These are phyloP conservation scores for Colletotrichum filicis DNA, from an alignment of 2,329 filamentous ascomycete species.

Conservation along the genomic window DNA sequence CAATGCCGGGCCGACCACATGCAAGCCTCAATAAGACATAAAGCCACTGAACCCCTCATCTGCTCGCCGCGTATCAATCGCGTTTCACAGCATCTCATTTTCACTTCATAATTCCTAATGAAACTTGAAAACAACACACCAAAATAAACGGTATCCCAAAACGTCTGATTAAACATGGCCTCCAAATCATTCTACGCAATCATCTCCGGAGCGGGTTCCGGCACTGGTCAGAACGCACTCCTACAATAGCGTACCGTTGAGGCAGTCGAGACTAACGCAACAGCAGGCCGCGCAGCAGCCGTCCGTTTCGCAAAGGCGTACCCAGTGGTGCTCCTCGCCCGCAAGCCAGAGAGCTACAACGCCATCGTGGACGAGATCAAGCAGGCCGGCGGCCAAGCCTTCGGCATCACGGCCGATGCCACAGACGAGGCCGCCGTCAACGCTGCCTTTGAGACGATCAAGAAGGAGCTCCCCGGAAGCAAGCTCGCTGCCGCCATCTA, in stretches of 20 bases:
- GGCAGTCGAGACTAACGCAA: constrained; percentile 46
- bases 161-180: constrained; percentile 37
- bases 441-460: constrained; percentile 71
- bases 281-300: constrained; percentile 59
- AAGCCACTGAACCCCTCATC: constrained; percentile 5
- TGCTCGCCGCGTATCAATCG: neutral
- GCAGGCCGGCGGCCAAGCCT: constrained; percentile 71
- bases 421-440: constrained; percentile 50
- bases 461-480: constrained; percentile 65
- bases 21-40: neutral
- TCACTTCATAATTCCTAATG: neutral
- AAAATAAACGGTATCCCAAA: neutral
- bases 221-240: constrained; percentile 65
- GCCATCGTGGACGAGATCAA: constrained; percentile 77
- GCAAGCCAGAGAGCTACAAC: constrained; percentile 72
- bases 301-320: constrained; percentile 72
- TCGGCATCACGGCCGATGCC: constrained; percentile 77
- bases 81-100: neutral
- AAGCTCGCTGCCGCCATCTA: constrained; percentile 74
- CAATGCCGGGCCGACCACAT: neutral
- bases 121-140: neutral
- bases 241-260: constrained; percentile 73
- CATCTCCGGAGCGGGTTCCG: constrained; percentile 78
- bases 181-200: constrained; percentile 67
- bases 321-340: constrained; percentile 79